These are phyloP conservation scores for Xylaria castorea DNA, from an alignment of 495 filamentous ascomycete species.

Conservation along the genomic window DNA sequence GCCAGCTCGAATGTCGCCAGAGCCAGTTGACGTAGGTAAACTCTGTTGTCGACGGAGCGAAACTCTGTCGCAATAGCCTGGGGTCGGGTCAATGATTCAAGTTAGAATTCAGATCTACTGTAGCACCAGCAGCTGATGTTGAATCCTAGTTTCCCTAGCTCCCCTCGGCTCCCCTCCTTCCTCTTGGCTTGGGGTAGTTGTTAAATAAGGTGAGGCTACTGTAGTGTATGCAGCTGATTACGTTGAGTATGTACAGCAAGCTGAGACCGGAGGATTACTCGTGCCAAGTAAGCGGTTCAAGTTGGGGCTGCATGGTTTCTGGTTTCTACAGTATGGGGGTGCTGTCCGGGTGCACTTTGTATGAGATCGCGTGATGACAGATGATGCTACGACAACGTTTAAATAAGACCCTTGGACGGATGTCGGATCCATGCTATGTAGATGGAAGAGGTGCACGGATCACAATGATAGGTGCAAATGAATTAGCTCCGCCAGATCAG, in stretches of 20 bases:
- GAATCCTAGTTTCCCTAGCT: background rate
- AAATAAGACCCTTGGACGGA: background rate
- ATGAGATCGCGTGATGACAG: constrained; percentile 21
- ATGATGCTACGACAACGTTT: constrained; percentile 3
- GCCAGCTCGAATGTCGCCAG: constrained; percentile 32
- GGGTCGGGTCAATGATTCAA: constrained; percentile 18
- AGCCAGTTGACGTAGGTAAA: constrained; percentile 34
- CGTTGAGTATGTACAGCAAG: constrained; percentile 18
- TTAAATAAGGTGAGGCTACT: constrained; percentile 6
- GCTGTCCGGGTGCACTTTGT: background rate
- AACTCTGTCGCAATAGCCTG: constrained; percentile 20
- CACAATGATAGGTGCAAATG: no score
- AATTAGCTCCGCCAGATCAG: no score
- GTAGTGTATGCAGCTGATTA: constrained; percentile 11
- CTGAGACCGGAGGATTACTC: constrained; percentile 20
- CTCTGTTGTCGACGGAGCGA: constrained; percentile 31
- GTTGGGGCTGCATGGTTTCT: constrained; percentile 17
- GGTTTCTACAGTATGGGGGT: no score
- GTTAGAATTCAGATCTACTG: background rate
- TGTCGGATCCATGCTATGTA: background rate
- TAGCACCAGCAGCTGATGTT: background rate
- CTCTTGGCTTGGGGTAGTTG: constrained; percentile 21
- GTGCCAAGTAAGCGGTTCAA: constrained; percentile 18
- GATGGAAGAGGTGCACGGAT: background rate
- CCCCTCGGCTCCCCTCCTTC: background rate